Evolutionary conservation across 768 basidiomycete species (phyloP).

Genomic region (Trametes maxima): DNA sequence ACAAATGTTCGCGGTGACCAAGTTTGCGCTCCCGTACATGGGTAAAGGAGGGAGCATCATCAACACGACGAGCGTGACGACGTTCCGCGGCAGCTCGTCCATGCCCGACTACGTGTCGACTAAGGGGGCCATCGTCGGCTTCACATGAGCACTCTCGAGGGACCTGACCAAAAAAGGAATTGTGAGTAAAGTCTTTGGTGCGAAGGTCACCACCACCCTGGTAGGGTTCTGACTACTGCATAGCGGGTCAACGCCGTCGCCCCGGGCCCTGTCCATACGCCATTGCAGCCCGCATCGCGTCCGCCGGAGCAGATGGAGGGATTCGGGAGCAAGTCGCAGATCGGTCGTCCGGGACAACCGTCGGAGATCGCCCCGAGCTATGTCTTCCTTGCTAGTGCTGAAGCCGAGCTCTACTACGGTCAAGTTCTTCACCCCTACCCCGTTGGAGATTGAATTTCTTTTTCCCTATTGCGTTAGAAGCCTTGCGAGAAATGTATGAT

Average conservation of each 20-base stretch:
- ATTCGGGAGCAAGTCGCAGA: slow-evolving; percentile 49
- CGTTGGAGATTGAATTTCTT: slow-evolving; percentile 15
- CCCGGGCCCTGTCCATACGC: slow-evolving; percentile 58
- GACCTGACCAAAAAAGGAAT: slow-evolving; percentile 60
- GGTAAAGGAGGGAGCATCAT: slow-evolving; percentile 60
- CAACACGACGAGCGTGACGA: slow-evolving; percentile 63
- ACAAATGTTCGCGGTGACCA: slow-evolving; percentile 59
- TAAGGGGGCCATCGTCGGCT: slow-evolving; percentile 61
- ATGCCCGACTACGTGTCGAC: slow-evolving; percentile 57
- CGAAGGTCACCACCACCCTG: too few species aligned
- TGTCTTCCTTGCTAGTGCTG: slow-evolving; percentile 52
- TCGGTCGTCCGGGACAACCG: slow-evolving; percentile 54
- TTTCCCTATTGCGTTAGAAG: background rate
- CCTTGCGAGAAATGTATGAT: background rate
- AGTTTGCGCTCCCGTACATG: slow-evolving; percentile 59
- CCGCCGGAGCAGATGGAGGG: slow-evolving; percentile 58
- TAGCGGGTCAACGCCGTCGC: slow-evolving; percentile 31
- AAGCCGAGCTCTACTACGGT: slow-evolving; percentile 28
- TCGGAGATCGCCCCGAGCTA: slow-evolving; percentile 55
- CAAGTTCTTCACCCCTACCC: slow-evolving; percentile 29
- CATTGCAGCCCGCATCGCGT: slow-evolving; percentile 59
- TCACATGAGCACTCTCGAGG: slow-evolving; percentile 55
- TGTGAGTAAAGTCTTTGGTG: slow-evolving; percentile 39
- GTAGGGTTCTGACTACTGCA: background rate
- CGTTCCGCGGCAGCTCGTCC: slow-evolving; percentile 41